phyloP scores from a whole-genome alignment of 164 flowering plant genomes.

The Sedum album region DNA sequence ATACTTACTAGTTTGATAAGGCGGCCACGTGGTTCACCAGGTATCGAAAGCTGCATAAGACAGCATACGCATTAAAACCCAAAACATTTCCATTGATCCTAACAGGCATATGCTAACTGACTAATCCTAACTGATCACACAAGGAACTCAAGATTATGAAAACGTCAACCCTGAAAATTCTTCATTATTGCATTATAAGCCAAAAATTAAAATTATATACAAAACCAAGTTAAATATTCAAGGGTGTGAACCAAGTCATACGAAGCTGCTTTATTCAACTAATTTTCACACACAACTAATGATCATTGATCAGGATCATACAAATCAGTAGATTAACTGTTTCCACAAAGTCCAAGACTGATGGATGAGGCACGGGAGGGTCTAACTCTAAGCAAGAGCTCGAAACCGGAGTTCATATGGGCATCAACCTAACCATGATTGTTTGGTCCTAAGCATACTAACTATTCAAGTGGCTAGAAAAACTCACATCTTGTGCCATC shows the following conservation, averaged over 20 bases:
- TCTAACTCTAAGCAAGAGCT: not conserved
- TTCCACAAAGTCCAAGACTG: not conserved
- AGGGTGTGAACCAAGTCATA: not conserved
- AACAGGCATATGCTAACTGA: not conserved
- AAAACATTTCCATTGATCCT: not conserved
- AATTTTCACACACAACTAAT: not conserved
- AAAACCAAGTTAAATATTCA: not conserved
- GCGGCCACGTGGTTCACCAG: conserved; percentile 68
- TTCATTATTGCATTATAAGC: not conserved
- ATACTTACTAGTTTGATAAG: conserved; percentile 62
- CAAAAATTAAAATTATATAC: not conserved
- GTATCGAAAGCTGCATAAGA: conserved; percentile 61
- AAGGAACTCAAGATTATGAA: too few species aligned
- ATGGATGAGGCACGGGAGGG: not conserved
- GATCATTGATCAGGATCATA: not conserved
- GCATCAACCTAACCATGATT: not conserved
- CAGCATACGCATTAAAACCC: conserved; percentile 2
- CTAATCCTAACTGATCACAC: too few species aligned
- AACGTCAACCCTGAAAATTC: too few species aligned
- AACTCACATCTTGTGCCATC: conserved; percentile 88
- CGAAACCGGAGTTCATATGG: not conserved
- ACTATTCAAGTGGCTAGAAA: not conserved
- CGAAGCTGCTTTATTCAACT: not conserved
- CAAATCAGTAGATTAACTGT: not conserved
- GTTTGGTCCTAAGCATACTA: not conserved